These are phyloP conservation scores for Myrmaecium sp. DNA, from an alignment of 2,329 filamentous ascomycete genomes.

Conservation along the genomic window DNA sequence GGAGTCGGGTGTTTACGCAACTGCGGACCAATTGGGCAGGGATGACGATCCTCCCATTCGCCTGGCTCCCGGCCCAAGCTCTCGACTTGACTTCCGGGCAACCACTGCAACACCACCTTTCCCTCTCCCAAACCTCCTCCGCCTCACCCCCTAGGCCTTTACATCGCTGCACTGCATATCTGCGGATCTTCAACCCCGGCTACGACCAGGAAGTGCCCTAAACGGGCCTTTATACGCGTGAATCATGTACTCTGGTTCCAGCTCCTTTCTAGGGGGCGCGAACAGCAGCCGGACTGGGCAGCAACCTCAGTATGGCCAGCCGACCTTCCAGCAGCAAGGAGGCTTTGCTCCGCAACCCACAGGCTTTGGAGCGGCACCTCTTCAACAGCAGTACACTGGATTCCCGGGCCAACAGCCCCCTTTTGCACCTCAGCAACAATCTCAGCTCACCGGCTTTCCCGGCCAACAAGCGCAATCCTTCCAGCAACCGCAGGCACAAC, in stretches of 20 bases:
- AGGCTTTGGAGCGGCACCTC: constrained; percentile 32
- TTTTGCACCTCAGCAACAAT: constrained; percentile 14
- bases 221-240: too few relatives aligned
- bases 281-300: constrained; percentile 58
- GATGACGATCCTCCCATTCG: too few relatives aligned
- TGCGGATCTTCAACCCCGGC: too few relatives aligned
- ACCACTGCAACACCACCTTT: too few relatives aligned
- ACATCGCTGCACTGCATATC: too few relatives aligned
- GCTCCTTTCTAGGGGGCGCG: constrained; percentile 66
- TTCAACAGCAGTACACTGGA: constrained; percentile 51
- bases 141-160: too few relatives aligned
- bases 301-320: constrained; percentile 30
- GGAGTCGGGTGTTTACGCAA: too few relatives aligned
- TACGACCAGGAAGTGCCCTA: too few relatives aligned
- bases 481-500: constrained; percentile 8
- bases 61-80: too few relatives aligned
- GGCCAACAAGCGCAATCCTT: constrained; percentile 23
- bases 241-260: constrained; percentile 83
- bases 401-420: constrained; percentile 31
- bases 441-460: constrained; percentile 32
- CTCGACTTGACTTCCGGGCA: too few relatives aligned
- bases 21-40: too few relatives aligned
- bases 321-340: constrained; percentile 29
- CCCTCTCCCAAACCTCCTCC: too few relatives aligned
- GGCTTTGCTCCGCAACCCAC: constrained; percentile 32